Conservation (phyloP, 257 asterid genomes). For the Anisodus tanguticus region DNA sequence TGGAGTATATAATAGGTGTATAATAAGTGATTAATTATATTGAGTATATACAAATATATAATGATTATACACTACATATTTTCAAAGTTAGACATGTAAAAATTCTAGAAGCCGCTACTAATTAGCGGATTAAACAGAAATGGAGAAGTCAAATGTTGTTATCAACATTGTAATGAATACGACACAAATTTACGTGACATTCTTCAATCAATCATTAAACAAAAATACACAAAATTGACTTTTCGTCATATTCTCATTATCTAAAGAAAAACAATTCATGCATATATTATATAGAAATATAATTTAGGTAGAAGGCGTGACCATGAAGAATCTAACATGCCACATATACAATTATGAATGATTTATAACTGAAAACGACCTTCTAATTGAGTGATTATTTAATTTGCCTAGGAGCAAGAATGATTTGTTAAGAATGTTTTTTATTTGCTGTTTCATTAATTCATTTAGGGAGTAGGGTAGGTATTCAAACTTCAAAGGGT, state of each 20-base stretch:
- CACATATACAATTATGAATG: background rate
- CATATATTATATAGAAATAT: background rate
- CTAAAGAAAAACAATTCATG: background rate
- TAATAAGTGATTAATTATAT: no score
- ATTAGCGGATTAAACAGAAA: background rate
- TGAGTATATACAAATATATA: no score
- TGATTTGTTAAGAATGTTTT: background rate
- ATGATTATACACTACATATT: no score
- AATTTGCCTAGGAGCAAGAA: background rate
- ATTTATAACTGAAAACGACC: conserved; percentile 1
- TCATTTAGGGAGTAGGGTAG: background rate
- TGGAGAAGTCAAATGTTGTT: background rate
- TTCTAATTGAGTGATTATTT: background rate
- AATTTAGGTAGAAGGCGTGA: conserved; percentile 29
- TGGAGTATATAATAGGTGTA: no score
- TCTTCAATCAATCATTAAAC: background rate
- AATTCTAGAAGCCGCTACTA: background rate
- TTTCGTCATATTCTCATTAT: background rate
- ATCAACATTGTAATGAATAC: conserved; percentile 9
- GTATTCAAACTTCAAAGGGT: conserved; percentile 14
- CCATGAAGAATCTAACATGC: background rate
- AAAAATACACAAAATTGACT: background rate
- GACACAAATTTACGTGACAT: background rate
- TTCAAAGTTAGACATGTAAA: background rate
- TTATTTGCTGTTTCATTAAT: background rate